Evolutionary conservation across 2,329 filamentous ascomycete genomes (phyloP), one percentile per base, ranked within the genome.

Genomic region (Xylariaceae sp.): DNA sequence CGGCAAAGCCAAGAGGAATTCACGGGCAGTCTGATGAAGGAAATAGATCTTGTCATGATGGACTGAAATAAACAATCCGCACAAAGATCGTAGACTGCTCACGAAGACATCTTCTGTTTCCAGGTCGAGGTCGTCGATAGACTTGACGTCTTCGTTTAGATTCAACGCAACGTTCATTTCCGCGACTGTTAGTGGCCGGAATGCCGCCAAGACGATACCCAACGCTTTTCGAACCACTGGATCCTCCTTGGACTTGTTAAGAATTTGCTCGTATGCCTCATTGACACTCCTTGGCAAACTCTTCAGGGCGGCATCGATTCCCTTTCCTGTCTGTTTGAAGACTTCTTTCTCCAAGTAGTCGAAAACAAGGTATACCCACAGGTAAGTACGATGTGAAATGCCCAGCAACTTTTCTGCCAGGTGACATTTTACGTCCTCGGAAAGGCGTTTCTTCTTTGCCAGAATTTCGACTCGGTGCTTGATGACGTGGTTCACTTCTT

Each of bases 361-460:
- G 23, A 63, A 63, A 3, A 63, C 54, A n/a, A 63, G 61, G 18
- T 63, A 57, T n/a, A 56, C 51, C 59, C 61, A 63, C 8, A 61
- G 61, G 15, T 61, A 63, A 6, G 61, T 63, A 4, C 61, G 59
- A 11, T 63, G 59, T 10, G n/a, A 13, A 42, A 63, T 53, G 11
- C 3, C 2, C 1, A 61, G 55, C 13, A 63, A 34, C 10, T 3
- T 61, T 44, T 53, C 10, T n/a, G n/a, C 51, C 1, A 63, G 44
- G 37, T 53, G 53, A 18, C 3, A 3, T 30, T 57, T 55, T 3
- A 61, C 13, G 10, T 57, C 1, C 4, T 44, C 23, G 0, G 48
- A 15, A 4, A 61, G 59, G 3, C 11, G 3, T 39, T 61, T 56
- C 5, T 45, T 42, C 5, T 44, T 47, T 6, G 50, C 58, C 15